These are phyloP conservation scores for Aspergillus conjunctus DNA, from an alignment of 495 filamentous ascomycete species.

Conservation along the genomic window DNA sequence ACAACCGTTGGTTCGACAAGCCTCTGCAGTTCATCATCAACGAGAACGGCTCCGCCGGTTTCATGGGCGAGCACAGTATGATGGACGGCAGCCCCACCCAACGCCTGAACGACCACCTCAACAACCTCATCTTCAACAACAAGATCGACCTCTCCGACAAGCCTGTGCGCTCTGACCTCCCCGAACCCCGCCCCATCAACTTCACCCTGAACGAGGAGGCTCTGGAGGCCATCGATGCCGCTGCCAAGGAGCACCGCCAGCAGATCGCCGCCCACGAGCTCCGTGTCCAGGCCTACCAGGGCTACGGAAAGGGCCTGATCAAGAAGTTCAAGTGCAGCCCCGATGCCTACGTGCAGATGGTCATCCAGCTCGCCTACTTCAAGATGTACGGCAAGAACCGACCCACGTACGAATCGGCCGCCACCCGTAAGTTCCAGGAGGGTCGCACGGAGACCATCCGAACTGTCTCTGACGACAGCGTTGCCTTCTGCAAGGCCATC, in stretches of 20 bases:
- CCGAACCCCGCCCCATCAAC: slow-evolving; percentile 74
- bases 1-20: slow-evolving; percentile 98
- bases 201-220: slow-evolving; percentile 76
- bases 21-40: slow-evolving; percentile 97
- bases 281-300: slow-evolving; percentile 90
- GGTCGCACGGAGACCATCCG: slow-evolving; percentile 97
- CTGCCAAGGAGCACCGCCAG: slow-evolving; percentile 71
- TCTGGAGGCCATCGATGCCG: slow-evolving; percentile 72
- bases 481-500: slow-evolving; percentile 89
- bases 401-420: slow-evolving; percentile 96
- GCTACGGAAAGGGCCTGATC: slow-evolving; percentile 97
- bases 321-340: slow-evolving; percentile 99
- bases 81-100: slow-evolving; percentile 99
- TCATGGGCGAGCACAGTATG: slow-evolving; percentile 99
- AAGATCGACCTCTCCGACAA: slow-evolving; percentile 83
- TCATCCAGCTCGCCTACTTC: slow-evolving; percentile 97
- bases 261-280: slow-evolving; percentile 89
- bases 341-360: slow-evolving; percentile 97
- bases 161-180: slow-evolving; percentile 74
- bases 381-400: slow-evolving; percentile 99
- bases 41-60: slow-evolving; percentile 96
- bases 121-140: slow-evolving; percentile 85
- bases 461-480: slow-evolving; percentile 85
- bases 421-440: slow-evolving; percentile 91
- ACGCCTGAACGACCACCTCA: slow-evolving; percentile 91